Conservation (phyloP, 768 basidiomycete genomes). For the Agaricus subrufescens region DNA sequence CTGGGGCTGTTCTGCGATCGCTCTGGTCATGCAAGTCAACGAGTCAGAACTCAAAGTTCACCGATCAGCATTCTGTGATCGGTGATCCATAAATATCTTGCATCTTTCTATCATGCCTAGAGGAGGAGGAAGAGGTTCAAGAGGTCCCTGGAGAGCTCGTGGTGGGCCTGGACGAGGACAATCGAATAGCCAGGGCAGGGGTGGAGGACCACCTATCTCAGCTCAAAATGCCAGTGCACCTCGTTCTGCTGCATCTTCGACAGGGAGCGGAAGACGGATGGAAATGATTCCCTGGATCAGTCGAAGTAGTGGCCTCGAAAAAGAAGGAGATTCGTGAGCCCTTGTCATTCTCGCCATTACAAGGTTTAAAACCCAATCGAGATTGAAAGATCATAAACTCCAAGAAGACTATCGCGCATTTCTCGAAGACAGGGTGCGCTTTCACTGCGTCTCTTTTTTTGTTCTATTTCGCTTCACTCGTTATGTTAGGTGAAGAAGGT, state of each 20-base stretch:
- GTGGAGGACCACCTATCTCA: background rate
- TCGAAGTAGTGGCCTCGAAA: slow-evolving; percentile 70
- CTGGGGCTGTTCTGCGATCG: slow-evolving; percentile 11
- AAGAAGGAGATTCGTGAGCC: slow-evolving; percentile 71
- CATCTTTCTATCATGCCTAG: too few species aligned
- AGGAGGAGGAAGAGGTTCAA: background rate
- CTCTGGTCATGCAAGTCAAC: background rate
- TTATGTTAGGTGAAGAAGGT: slow-evolving; percentile 42
- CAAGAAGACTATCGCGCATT: slow-evolving; percentile 69
- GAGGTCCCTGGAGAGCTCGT: background rate
- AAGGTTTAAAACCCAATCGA: slow-evolving; percentile 28
- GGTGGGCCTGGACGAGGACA: background rate
- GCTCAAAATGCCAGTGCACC: background rate
- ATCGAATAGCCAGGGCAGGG: slow-evolving; percentile 1
- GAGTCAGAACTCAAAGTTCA: too few species aligned
- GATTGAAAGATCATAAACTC: slow-evolving; percentile 51
- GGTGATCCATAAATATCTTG: too few species aligned
- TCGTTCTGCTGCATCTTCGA: background rate
- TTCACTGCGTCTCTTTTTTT: background rate
- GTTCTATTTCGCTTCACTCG: background rate
- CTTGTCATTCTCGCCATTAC: slow-evolving; percentile 14
- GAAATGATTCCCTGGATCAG: slow-evolving; percentile 69
- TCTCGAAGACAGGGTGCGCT: slow-evolving; percentile 57
- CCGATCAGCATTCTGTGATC: too few species aligned
- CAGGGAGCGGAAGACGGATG: slow-evolving; percentile 36